Evolutionary conservation across 257 asterid genomes (phyloP), one percentile per base, ranked within the genome.

Genomic region (Solanum dulcamara): DNA sequence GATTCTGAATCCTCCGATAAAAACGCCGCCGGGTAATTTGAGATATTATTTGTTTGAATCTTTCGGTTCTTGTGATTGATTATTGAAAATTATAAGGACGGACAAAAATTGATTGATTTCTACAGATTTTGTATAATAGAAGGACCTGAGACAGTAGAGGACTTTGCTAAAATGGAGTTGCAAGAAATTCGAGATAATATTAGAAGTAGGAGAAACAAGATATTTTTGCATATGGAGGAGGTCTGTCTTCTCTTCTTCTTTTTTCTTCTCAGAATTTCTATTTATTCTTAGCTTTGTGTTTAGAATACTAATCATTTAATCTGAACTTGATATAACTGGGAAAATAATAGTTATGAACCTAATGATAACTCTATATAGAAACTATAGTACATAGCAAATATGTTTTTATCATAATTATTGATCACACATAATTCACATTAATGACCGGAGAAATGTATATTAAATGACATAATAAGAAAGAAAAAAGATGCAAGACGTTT

Each of bases 141-240:
- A 90, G 98, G 98, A 9, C 99, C 99, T 24, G 99, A 96, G 90
- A 94, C 94, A 46, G 97, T 94, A 44, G 93, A 91, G 93, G 98
- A 93, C 86, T 96, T 95, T 42, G 98, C 94, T 4, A 91, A 92
- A 81, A 96, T 96, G 98, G 98, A 95, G 84, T 85, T 92, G 44
- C 97, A 91, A 88, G 99, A 96, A 90, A 94, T 96, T 88, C 94
- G 93, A 87, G 99, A 96, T 53, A 96, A 92, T 86, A 95, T 96
- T 80, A 92, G 95, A 77, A 92, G 98, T 90, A 93, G 99, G 33
- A 88, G 98, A 74, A 96, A 93, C 86, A 96, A 96, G 90, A 96
- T 96, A 20, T 96, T 96, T 86, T 89, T 96, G 92, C 98, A 92
- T 59, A 96, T 96, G 99, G 99, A 96, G 89, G 99, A 96, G 98